Conservation (phyloP, 2,329 filamentous ascomycete species). For the Diaporthe sp. region DNA sequence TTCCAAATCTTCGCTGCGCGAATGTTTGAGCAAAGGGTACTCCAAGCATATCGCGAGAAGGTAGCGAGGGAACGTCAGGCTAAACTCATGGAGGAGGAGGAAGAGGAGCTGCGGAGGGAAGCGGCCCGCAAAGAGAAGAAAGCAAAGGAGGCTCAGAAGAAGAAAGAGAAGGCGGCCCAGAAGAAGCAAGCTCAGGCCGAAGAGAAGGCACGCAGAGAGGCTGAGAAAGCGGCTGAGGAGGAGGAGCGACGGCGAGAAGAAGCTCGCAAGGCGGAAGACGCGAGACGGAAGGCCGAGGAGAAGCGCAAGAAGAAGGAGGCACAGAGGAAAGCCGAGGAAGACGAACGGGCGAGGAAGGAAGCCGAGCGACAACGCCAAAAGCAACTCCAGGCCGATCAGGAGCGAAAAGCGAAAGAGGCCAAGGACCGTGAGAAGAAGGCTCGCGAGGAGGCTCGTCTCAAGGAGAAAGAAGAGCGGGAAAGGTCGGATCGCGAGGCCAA, state of each 20-base stretch:
- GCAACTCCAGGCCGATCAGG: conserved; percentile 86
- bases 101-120: conserved; percentile 84
- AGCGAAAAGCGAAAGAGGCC: conserved; percentile 85
- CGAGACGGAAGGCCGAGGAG: conserved; percentile 86
- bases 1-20: conserved; percentile 99
- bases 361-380: conserved; percentile 87
- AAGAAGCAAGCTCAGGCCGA: conserved; percentile 93
- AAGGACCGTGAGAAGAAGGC: conserved; percentile 87
- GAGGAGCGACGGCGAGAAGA: conserved; percentile 82
- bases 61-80: conserved; percentile 93
- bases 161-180: conserved; percentile 91
- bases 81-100: conserved; percentile 90
- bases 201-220: conserved; percentile 88
- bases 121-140: conserved; percentile 91
- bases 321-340: conserved; percentile 90
- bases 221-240: conserved; percentile 91
- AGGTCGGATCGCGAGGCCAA: conserved; percentile 74
- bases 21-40: conserved; percentile 98
- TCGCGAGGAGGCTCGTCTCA: conserved; percentile 85
- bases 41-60: conserved; percentile 98
- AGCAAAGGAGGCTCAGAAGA: conserved; percentile 92
- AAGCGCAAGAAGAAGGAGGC: conserved; percentile 92
- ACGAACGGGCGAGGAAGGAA: conserved; percentile 87
- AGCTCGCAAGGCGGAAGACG: conserved; percentile 84
- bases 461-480: conserved; percentile 79